phyloP scores from a whole-genome alignment of 768 basidiomycete genomes.

The Naganishia vaughanmartiniae region DNA sequence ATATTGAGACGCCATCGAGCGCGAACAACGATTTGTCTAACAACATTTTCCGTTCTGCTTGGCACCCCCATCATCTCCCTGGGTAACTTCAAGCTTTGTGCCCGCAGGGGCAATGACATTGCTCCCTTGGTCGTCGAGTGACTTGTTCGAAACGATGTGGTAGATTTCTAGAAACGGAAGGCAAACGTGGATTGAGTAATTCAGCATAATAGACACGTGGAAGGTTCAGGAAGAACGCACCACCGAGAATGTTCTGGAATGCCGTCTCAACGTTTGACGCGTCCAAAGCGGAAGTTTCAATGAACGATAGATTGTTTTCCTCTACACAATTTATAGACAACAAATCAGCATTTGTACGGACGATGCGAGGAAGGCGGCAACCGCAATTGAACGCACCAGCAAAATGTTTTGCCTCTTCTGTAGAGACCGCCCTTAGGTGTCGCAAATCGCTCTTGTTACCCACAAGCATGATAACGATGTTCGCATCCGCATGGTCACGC shows the following conservation, averaged over 20 bases:
- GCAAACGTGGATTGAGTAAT: neutral
- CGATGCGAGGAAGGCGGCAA: neutral
- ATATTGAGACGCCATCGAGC: neutral
- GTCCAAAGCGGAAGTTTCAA: constrained; percentile 99
- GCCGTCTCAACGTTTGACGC: constrained; percentile 96
- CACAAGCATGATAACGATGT: constrained; percentile 92
- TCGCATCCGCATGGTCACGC: constrained; percentile 77
- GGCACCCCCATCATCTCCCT: constrained; percentile 53
- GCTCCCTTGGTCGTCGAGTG: constrained; percentile 77
- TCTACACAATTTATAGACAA: constrained; percentile 55
- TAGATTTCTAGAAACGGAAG: constrained; percentile 72
- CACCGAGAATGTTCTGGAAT: constrained; percentile 93
- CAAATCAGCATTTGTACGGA: neutral
- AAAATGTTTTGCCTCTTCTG: constrained; percentile 93
- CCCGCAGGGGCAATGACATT: constrained; percentile 72
- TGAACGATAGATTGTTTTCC: constrained; percentile 88
- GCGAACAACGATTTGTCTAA: constrained; percentile 20
- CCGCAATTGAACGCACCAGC: constrained; percentile 60
- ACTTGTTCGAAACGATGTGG: constrained; percentile 92
- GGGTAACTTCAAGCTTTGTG: constrained; percentile 82
- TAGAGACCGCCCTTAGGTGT: constrained; percentile 91
- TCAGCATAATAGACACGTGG: neutral
- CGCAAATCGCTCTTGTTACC: constrained; percentile 99
- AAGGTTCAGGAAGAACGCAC: constrained; percentile 55
- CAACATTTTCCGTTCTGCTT: constrained; percentile 54